Conservation (phyloP, 1,139 yeast genomes). For the Pichiaceae sp. region DNA sequence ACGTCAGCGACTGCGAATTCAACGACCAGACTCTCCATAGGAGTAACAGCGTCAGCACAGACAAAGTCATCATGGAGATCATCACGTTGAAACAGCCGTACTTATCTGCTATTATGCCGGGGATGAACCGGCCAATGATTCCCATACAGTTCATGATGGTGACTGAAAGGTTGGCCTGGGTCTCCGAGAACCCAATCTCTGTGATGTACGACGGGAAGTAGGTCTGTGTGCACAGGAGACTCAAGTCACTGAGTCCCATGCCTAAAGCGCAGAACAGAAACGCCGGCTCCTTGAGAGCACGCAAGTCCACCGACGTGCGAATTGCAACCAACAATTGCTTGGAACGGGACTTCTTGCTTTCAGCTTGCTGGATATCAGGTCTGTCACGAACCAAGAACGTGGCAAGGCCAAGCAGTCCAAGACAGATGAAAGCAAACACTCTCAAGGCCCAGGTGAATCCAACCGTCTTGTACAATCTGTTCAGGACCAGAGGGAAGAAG, state of each 20-base stretch:
- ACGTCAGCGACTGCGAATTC: conserved; percentile 14
- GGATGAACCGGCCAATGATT: conserved; percentile 44
- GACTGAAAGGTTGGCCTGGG: conserved; percentile 31
- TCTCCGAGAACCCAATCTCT: conserved; percentile 33
- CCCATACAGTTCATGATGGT: conserved; percentile 52
- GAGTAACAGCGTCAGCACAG: conserved; percentile 6
- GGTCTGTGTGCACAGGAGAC: conserved; percentile 41
- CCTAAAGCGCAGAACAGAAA: conserved; percentile 33
- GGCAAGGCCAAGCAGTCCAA: conserved; percentile 33
- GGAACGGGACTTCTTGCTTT: neutral
- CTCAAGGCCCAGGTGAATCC: conserved; percentile 58
- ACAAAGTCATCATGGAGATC: conserved; percentile 18
- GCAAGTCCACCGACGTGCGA: conserved; percentile 16
- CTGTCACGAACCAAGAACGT: conserved; percentile 40
- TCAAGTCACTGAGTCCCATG: conserved; percentile 42
- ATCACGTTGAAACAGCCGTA: conserved; percentile 53
- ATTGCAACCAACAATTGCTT: conserved; percentile 13
- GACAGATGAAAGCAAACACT: conserved; percentile 38
- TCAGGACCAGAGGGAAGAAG: conserved; percentile 45
- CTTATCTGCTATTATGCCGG: conserved; percentile 47
- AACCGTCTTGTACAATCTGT: conserved; percentile 37
- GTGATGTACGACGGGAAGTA: conserved; percentile 46
- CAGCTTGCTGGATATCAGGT: no score
- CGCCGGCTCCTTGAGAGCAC: conserved; percentile 30
- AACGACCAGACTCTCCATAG: conserved; percentile 27